A percentile compares a stretch with the other conserved stretches of the same genome.
These are phyloP conservation scores for Xylariaceae sp. DNA, from an alignment of 2,329 filamentous ascomycete genomes.

Conservation along the genomic window DNA sequence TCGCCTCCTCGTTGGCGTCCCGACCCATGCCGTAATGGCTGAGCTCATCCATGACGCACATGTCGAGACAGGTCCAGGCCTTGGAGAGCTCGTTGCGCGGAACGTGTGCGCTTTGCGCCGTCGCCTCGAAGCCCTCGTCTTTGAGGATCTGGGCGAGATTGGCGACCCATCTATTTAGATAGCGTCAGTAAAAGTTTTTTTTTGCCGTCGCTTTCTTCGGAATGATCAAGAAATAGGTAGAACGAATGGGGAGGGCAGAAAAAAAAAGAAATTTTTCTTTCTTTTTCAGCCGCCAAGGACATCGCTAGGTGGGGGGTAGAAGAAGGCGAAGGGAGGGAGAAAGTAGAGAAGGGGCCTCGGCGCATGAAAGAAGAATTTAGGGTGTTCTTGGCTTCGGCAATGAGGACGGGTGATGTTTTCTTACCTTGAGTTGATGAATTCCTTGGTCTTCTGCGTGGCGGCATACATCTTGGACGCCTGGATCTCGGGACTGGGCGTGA, in stretches of 20 bases:
- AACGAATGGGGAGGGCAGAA: too few relatives aligned
- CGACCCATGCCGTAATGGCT: constrained; percentile 1
- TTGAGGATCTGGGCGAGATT: constrained; percentile 8
- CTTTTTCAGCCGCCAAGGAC: too few relatives aligned
- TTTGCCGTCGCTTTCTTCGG: neutral
- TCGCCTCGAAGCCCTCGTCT: constrained; percentile 11
- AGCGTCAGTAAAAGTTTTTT: neutral
- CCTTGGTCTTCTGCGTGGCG: constrained; percentile 1
- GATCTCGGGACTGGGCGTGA: neutral
- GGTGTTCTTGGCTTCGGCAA: too few relatives aligned
- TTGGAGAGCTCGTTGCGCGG: constrained; percentile 9
- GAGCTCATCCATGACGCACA: constrained; percentile 11
- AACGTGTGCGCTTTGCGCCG: constrained; percentile 4
- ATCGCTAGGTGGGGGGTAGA: too few relatives aligned
- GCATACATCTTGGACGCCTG: constrained; percentile 6
- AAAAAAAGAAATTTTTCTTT: too few relatives aligned
- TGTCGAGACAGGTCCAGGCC: constrained; percentile 7
- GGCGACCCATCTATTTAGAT: constrained; percentile 10
- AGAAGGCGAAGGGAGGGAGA: too few relatives aligned
- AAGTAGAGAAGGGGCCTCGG: too few relatives aligned
- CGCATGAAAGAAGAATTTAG: too few relatives aligned
- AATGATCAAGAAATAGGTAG: too few relatives aligned
- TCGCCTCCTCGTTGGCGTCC: neutral
- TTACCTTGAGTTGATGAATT: constrained; percentile 13
- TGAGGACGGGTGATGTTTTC: neutral